Evolutionary conservation across 2,329 filamentous ascomycete genomes (phyloP).

Genomic region (Dothidotthia symphoricarpi): DNA sequence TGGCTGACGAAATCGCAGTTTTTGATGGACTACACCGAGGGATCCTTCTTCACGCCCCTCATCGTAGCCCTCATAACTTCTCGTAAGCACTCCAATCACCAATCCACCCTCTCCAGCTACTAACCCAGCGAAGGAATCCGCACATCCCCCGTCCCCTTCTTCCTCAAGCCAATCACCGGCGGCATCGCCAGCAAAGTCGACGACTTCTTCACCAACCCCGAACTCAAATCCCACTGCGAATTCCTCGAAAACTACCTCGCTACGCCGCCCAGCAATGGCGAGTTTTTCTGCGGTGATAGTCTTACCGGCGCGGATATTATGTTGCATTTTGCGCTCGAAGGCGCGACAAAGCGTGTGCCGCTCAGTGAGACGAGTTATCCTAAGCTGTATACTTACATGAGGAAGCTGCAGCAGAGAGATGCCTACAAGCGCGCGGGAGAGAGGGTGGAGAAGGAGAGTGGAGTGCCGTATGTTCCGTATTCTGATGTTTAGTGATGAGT

Average conservation of each 20-base stretch:
- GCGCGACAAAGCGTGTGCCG: slow-evolving; percentile 37
- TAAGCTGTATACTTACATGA: slow-evolving; percentile 48
- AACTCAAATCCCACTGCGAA: slow-evolving; percentile 49
- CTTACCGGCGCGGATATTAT: slow-evolving; percentile 55
- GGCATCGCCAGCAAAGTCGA: slow-evolving; percentile 54
- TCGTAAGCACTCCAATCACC: slow-evolving; percentile 20
- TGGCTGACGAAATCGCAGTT: slow-evolving; percentile 36
- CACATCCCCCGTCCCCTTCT: slow-evolving; percentile 62
- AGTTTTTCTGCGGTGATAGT: slow-evolving; percentile 51
- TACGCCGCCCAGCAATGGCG: slow-evolving; percentile 48
- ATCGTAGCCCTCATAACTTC: slow-evolving; percentile 62
- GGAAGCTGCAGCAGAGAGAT: slow-evolving; percentile 46
- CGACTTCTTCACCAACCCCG: slow-evolving; percentile 46
- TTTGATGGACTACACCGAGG: slow-evolving; percentile 78
- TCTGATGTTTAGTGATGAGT: slow-evolving; percentile 15
- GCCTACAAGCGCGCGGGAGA: slow-evolving; percentile 50
- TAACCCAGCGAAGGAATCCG: slow-evolving; percentile 36
- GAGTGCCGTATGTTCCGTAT: slow-evolving; percentile 37
- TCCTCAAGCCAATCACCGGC: slow-evolving; percentile 63
- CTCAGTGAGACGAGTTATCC: slow-evolving; percentile 48
- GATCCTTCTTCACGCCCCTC: slow-evolving; percentile 73
- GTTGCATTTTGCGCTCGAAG: slow-evolving; percentile 54
- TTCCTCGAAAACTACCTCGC: slow-evolving; percentile 54
- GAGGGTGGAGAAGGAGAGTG: slow-evolving; percentile 49
- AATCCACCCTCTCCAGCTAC: background rate